Evolutionary conservation across 2,329 filamentous ascomycete species (phyloP), one percentile per base, ranked within the genome.

Genomic region (Didymella pomorum): DNA sequence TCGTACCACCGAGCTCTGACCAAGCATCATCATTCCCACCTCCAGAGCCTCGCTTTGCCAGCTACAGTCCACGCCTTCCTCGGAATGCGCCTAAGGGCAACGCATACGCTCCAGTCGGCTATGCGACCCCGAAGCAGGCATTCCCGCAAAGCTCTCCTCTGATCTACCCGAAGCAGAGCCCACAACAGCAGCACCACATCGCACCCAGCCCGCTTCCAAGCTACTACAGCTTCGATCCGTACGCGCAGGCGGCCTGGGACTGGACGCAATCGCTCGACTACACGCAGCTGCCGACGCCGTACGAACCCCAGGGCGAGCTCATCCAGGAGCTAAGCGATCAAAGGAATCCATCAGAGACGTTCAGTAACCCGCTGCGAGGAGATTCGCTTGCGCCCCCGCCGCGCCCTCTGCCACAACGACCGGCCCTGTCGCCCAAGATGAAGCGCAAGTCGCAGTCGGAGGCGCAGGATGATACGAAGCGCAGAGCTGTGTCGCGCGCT

Each of bases 231-330:
- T 72, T 70, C 66, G 65, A 57, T 46, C 54, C 68, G 12, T 62
- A 69, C 10, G 70, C 63, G 31, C 65, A 70, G 23, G 28, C 72
- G 53, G 64, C 66, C 44, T 79, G 77, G 76, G 76, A 78, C 63
- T 80, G 77, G 78, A 71, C 73, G 29, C 68, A 66, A 41, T 63
- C 75, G 8, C 62, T 75, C 48, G 73, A 76, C 58, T 74, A 74
- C 41, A 58, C 71, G 21, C 71, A 70, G 41, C 72, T 76, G 43
- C 62, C 68, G 4, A 66, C 68, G 28, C 72, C 77, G 51, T 80
- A 79, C 73, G 79, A 81, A 58, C 79, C 78, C 4, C 79, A 80
- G 65, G 80, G 79, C 42, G 79, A 81, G 65, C 72, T 81, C n/a
- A 62, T 76, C 16, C 74, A 76, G 49, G 76, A 78, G 64, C 66